These are phyloP conservation scores for Geosmithia putterillii DNA, from an alignment of 2,329 filamentous ascomycete species.

Conservation along the genomic window DNA sequence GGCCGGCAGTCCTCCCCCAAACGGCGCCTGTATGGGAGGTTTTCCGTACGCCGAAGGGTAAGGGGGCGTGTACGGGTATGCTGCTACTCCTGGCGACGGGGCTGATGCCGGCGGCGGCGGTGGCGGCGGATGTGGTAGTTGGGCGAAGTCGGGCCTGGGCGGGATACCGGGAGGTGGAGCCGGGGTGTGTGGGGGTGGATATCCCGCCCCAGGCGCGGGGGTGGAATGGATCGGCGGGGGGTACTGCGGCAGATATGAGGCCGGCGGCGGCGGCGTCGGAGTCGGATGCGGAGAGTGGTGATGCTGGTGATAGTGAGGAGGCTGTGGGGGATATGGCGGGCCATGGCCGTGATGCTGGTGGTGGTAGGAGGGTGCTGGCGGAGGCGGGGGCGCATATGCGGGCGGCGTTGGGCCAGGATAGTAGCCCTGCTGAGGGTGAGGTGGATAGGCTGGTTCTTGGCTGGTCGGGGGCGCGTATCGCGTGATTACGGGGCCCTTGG, in stretches of 20 bases:
- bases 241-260: neutral
- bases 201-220: neutral
- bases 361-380: neutral
- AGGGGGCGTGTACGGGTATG: neutral
- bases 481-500: slow-evolving; percentile 8
- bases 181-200: neutral
- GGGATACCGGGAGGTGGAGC: neutral
- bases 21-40: neutral
- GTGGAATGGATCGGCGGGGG: neutral
- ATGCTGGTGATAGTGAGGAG: neutral
- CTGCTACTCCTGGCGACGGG: neutral
- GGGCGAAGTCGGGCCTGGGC: neutral
- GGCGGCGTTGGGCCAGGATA: slow-evolving; percentile 2
- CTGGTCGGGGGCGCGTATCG: slow-evolving; percentile 8
- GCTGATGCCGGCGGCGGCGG: neutral
- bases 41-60: neutral
- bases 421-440: slow-evolving; percentile 1
- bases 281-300: slow-evolving; percentile 1
- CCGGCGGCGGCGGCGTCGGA: neutral
- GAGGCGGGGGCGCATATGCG: slow-evolving; percentile 2
- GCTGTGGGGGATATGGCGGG: neutral
- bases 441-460: slow-evolving; percentile 1
- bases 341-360: slow-evolving; percentile 1
- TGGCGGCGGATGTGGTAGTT: neutral
- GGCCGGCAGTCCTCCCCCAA: neutral